These are phyloP conservation scores for Plasmopara muralis DNA, from an alignment of 352 stramenopile species.

Conservation along the genomic window DNA sequence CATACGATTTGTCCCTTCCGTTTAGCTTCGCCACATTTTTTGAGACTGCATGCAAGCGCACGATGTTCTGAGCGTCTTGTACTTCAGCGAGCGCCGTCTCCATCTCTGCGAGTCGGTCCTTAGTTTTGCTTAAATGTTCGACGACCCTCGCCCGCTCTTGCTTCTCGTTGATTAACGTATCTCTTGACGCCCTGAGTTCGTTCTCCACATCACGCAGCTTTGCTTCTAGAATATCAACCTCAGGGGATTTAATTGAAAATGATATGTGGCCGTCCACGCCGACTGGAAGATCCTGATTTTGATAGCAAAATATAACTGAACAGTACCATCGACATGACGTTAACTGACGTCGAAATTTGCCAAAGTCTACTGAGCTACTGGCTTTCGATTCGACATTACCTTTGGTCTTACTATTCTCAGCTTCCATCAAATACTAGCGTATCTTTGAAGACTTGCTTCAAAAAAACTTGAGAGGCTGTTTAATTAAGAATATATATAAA, in stretches of 20 bases:
- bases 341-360: background rate
- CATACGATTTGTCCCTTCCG: constrained; percentile 2
- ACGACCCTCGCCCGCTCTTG: background rate
- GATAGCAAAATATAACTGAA: constrained; percentile 2
- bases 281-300: constrained; percentile 10
- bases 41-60: background rate
- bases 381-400: background rate
- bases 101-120: background rate
- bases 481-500: too few species aligned
- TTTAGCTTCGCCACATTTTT: background rate
- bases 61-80: background rate
- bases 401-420: background rate
- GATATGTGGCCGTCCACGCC: constrained; percentile 7
- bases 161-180: constrained; percentile 1
- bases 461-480: too few species aligned
- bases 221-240: constrained; percentile 8
- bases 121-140: constrained; percentile 3
- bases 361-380: background rate
- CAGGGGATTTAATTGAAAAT: constrained; percentile 4
- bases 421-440: constrained; percentile 8
- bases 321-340: background rate
- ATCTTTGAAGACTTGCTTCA: constrained; percentile 7
- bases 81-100: background rate
- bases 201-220: constrained; percentile 5
- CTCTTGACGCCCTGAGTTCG: constrained; percentile 3